Percentiles rank a stretch among this genome's conserved stretches.
These are phyloP conservation scores for Sideroxylon spinosum DNA, from an alignment of 179 eudicot species.

Conservation along the genomic window DNA sequence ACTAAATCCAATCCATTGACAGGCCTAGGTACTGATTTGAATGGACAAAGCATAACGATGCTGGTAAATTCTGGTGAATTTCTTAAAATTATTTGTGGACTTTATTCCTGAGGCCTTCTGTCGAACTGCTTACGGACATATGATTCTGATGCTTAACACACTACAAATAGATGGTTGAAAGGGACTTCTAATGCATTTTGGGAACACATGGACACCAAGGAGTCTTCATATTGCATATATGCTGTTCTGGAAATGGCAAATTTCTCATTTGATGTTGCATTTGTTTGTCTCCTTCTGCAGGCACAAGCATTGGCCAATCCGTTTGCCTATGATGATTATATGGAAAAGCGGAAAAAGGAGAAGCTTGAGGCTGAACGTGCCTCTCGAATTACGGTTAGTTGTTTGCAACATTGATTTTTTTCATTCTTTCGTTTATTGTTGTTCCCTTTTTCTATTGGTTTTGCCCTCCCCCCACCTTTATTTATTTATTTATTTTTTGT, in stretches of 20 bases:
- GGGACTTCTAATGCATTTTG: background rate
- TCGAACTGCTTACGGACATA: background rate
- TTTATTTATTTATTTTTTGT: background rate
- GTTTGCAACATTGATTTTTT: background rate
- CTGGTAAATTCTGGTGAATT: no score
- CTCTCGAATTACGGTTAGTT: constrained; percentile 72
- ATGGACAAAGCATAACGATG: background rate
- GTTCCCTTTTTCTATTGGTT: background rate
- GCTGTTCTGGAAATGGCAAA: background rate
- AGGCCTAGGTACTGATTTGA: background rate
- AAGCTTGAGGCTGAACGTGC: constrained; percentile 42
- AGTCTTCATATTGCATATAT: background rate
- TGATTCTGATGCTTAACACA: constrained; percentile 3
- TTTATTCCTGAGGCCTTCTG: background rate
- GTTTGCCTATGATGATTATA: constrained; percentile 59
- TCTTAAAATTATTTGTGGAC: background rate
- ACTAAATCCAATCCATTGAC: no score
- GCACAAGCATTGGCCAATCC: constrained; percentile 65
- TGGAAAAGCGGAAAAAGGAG: constrained; percentile 58
- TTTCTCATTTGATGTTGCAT: background rate
- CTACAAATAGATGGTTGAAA: background rate
- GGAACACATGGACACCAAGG: background rate
- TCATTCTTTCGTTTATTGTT: background rate
- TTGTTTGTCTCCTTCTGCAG: constrained; percentile 35
- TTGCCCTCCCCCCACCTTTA: background rate